Base-by-base conservation (phyloP, 2,329 filamentous ascomycete species). In the Aspergillus sclerotialis region DNA sequence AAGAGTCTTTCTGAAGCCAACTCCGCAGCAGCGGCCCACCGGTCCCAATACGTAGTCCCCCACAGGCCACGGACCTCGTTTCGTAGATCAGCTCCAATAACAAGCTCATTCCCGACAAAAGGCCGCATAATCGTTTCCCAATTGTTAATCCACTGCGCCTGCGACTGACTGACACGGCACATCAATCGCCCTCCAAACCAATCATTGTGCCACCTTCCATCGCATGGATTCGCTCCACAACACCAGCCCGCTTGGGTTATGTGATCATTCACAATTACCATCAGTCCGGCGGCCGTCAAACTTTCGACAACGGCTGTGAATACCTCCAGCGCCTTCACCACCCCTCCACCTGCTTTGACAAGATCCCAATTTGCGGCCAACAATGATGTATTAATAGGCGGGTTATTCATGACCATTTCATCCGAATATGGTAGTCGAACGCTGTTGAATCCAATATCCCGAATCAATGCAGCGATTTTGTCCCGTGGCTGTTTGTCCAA, bases 191-290 rank as follows among this genome's bases (percentile, higher is more conserved):
- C 38, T 3, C 72, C 72, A 17, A 82, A 67, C 46, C 81, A 70
- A 49, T 79, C 72, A 53, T 84, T 84, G 28, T 73, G 67, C 80
- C 79, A 84, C 35, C 70, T 71, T 13, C 76, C 70, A 53, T 84
- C 79, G 59, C 79, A 84, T 1, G 78, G 76, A 51, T 83, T 73
- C 15, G 72, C 75, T 32, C 78, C 79, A 53, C 79, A 82, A 60
- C 79, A 84, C 80, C 79, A 83, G 5, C 73, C 73, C 7, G 79
- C 76, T 30, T 70, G 71, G 1, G 80, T 84, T 55, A 84, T 84
- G 57, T 84, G 80, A 56, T 84, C 76, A 63, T 84, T 84, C 42
- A 81, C 58, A 32, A 83, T 76, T 35, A 83, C 78, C 14, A 76
- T 74, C 33, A 83, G 58, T 14, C 78, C 78, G 8, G 69, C 74